Conservation (phyloP, 495 filamentous ascomycete species). For the Annulohypoxylon bovei region DNA sequence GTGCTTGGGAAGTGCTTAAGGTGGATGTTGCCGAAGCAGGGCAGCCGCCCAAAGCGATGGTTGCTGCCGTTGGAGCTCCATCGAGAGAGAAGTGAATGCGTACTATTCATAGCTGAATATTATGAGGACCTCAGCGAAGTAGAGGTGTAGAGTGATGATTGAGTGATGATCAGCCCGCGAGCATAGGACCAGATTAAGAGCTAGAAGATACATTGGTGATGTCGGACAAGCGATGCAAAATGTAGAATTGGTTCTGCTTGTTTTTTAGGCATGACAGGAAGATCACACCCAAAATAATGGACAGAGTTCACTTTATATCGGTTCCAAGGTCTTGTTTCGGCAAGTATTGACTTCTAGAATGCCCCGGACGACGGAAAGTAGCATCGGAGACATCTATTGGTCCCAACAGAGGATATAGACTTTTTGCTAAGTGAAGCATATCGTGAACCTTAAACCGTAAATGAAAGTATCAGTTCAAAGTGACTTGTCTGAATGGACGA, state of each 20-base stretch:
- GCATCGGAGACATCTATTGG: background rate
- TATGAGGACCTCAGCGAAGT: background rate
- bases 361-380: background rate
- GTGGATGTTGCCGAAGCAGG: conserved; percentile 3
- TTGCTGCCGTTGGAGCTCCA: background rate
- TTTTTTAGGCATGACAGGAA: background rate
- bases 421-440: background rate
- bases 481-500: background rate
- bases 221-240: background rate
- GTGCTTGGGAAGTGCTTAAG: background rate
- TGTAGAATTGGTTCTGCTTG: background rate
- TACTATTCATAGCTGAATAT: background rate
- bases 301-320: background rate
- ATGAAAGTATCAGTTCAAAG: background rate
- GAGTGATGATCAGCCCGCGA: background rate
- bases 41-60: background rate
- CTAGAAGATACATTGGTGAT: background rate
- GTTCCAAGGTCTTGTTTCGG: background rate
- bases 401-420: background rate
- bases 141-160: background rate
- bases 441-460: background rate
- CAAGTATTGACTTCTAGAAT: background rate
- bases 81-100: background rate
- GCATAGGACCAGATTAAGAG: background rate
- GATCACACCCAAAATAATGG: background rate